phyloP scores from a whole-genome alignment of 352 stramenopile species.

The Saprolegnia parasitica region DNA sequence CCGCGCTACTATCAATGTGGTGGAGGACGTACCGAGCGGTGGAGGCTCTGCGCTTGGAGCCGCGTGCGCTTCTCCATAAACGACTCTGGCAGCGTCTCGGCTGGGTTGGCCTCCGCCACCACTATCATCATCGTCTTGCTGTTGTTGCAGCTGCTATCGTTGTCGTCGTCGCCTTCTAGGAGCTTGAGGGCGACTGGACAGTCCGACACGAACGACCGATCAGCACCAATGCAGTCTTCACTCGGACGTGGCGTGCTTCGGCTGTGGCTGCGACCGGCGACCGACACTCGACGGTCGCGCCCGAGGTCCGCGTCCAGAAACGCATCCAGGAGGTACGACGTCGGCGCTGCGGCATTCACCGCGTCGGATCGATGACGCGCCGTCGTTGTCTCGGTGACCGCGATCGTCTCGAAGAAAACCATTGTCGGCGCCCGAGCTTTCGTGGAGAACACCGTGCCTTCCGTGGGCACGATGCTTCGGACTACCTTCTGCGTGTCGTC shows the following conservation, averaged over 20 bases:
- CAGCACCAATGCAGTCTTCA: neutral
- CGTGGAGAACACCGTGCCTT: conserved; percentile 85
- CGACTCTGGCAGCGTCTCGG: conserved; percentile 72
- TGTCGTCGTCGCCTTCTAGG: conserved; percentile 35
- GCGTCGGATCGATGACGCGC: neutral
- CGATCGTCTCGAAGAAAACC: conserved; percentile 67
- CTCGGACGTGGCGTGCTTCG: neutral
- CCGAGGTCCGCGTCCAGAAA: too few relatives aligned
- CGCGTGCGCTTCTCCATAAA: conserved; percentile 87
- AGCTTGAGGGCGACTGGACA: neutral
- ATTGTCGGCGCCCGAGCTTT: conserved; percentile 77
- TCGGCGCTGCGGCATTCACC: too few relatives aligned
- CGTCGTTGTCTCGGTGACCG: neutral
- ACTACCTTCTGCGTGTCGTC: conserved; percentile 55
- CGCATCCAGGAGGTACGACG: too few relatives aligned
- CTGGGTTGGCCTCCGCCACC: conserved; percentile 26
- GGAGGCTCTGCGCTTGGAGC: conserved; percentile 64
- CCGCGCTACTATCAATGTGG: neutral
- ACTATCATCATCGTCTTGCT: too few relatives aligned
- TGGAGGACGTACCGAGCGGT: conserved; percentile 35
- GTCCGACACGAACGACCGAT: neutral
- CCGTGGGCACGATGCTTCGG: conserved; percentile 51
- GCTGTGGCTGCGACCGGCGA: neutral
- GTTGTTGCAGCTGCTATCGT: too few relatives aligned
- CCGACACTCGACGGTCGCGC: too few relatives aligned